A percentile compares a stretch with the other conserved stretches of the same genome.
Conservation (phyloP, 768 basidiomycete species). For the Rhodosporidiobolus sp. region DNA sequence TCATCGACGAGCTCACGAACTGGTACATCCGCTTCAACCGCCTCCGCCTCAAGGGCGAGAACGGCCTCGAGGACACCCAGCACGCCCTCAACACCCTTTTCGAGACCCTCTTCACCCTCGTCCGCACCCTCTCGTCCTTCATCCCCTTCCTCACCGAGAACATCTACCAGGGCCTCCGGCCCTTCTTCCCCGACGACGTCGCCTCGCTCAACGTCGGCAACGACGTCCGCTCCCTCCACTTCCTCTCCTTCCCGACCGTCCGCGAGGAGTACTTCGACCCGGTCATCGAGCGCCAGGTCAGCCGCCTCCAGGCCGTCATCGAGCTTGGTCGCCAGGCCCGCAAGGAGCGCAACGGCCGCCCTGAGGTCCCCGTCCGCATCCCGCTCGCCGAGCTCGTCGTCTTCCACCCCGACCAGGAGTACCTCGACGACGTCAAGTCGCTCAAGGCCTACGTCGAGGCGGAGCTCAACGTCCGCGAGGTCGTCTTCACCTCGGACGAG, state of each 20-base stretch:
- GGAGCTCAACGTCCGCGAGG: constrained; percentile 88
- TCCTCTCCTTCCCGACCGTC: constrained; percentile 86
- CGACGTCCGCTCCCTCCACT: constrained; percentile 91
- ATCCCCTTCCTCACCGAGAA: constrained; percentile 97
- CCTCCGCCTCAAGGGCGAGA: constrained; percentile 89
- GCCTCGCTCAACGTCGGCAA: constrained; percentile 53
- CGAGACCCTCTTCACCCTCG: constrained; percentile 89
- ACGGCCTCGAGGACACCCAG: constrained; percentile 79
- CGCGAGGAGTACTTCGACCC: constrained; percentile 93
- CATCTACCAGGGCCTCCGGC: constrained; percentile 82
- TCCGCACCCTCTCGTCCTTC: constrained; percentile 95
- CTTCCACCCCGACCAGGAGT: constrained; percentile 82
- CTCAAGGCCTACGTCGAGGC: constrained; percentile 85
- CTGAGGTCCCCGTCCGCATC: constrained; percentile 86
- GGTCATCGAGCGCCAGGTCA: constrained; percentile 88
- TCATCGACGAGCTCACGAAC: constrained; percentile 94
- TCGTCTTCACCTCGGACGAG: constrained; percentile 88
- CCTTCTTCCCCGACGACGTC: constrained; percentile 76
- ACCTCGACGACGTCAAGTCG: constrained; percentile 77
- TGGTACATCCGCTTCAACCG: constrained; percentile 99
- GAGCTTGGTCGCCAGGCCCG: constrained; percentile 84
- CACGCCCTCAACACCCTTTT: constrained; percentile 91
- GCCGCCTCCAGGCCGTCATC: constrained; percentile 91
- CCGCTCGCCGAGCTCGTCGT: constrained; percentile 88
- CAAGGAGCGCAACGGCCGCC: constrained; percentile 56